Base-by-base conservation (phyloP, 192 early-diverging fungal genomes). In the Polychytrium aggregatum region DNA sequence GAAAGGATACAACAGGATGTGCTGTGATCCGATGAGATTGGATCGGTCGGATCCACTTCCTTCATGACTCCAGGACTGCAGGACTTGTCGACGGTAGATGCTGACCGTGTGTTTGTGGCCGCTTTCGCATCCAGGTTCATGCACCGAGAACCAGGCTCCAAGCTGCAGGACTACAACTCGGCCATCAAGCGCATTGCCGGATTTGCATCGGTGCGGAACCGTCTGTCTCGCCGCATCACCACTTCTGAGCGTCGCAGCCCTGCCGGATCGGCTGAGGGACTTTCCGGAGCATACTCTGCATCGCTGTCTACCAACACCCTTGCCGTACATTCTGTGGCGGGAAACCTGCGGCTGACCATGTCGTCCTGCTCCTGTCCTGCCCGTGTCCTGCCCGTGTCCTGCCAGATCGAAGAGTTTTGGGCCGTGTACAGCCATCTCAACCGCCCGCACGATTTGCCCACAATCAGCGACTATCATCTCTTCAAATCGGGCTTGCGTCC, bases 351-450 rank as follows among this genome's bases (percentile, higher is more conserved):
- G 35, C 26, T 53, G 9, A 25, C 20, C 31, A 29, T 22, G 44
- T 21, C 4, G 26, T 1, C 14, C 13, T 1, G 8, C 17, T 28
- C 13, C 24, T 18, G 41, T 2, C 22, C 9, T 30, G 3, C 1
- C 14, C 29, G 24, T 11, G n/a, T 3, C 13, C 13, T 1, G 8
- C 17, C 17, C 7, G 48, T 27, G 45, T 6, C 20, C 16, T 39
- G 52, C 42, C 58, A 80, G 77, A 85, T 94, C 14, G 88, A 97
- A 66, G 87, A 97, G 44, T 97, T 95, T 63, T 97, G 93, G 93
- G 79, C 83, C 74, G 84, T 69, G 49, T 75, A 74, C 71, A 82
- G 70, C 44, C 81, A 86, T 46, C 58, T 97, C 42, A 78, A 68
- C 56, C 82, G 89, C 45, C 88, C 93, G 22, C 68, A 84, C 55